phyloP scores from a whole-genome alignment of 1,284 basidiomycete species.

The Cryptococcus depauperatus region DNA sequence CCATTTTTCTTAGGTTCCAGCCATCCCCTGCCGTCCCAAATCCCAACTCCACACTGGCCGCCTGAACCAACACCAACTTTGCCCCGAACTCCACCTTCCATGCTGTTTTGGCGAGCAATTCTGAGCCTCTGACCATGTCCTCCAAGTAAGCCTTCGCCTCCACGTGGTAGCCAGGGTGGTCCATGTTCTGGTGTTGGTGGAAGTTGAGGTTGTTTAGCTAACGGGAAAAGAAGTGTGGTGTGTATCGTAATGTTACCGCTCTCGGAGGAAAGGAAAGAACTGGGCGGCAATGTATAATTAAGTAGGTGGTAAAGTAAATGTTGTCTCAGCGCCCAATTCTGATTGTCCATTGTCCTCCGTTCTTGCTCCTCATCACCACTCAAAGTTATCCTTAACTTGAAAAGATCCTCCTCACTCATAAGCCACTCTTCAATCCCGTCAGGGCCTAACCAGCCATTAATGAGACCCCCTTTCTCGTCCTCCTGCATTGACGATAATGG shows the following conservation, averaged over 20 bases:
- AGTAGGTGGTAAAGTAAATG: slow-evolving; percentile 91
- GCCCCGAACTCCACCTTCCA: slow-evolving; percentile 47
- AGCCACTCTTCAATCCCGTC: slow-evolving; percentile 32
- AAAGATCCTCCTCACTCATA: slow-evolving; percentile 28
- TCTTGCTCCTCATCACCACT: slow-evolving; percentile 21
- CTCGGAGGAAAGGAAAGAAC: slow-evolving; percentile 5
- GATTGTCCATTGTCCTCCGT: slow-evolving; percentile 56
- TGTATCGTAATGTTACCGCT: slow-evolving; percentile 29
- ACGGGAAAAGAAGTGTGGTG: slow-evolving; percentile 65
- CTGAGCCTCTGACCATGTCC: slow-evolving; percentile 74
- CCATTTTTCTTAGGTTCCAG: slow-evolving; percentile 5
- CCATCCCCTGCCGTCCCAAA: slow-evolving; percentile 42
- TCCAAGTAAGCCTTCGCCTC: slow-evolving; percentile 64
- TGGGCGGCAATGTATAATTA: slow-evolving; percentile 62
- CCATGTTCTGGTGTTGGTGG: slow-evolving; percentile 59
- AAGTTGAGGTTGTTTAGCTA: slow-evolving; percentile 49
- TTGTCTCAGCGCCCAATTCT: slow-evolving; percentile 63
- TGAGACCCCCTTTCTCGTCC: slow-evolving; percentile 2
- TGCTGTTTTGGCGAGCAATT: slow-evolving; percentile 45
- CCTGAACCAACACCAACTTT: slow-evolving; percentile 64
- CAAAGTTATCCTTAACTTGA: slow-evolving; percentile 3
- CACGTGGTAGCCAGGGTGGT: slow-evolving; percentile 76
- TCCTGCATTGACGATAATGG: slow-evolving; percentile 2
- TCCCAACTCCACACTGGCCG: slow-evolving; percentile 55
- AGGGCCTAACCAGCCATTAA: slow-evolving; percentile 27